Percentiles rank a stretch among this genome's conserved stretches.
Evolutionary conservation across 495 filamentous ascomycete species (phyloP).

Genomic region (Penicillium malachiteum): DNA sequence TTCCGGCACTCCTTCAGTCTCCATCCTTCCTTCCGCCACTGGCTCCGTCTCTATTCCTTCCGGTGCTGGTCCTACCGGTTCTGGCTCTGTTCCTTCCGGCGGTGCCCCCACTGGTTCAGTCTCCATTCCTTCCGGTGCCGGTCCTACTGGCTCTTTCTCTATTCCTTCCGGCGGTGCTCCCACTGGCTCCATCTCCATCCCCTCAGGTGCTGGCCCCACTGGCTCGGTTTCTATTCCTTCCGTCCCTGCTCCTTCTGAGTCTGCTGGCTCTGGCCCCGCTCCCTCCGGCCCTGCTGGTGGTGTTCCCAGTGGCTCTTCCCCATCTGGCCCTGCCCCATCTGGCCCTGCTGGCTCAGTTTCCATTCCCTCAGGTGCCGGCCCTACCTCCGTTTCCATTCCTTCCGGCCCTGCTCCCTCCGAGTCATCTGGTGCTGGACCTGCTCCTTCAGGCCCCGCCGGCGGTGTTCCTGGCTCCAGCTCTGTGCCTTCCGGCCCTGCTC

Average conservation of each 20-base stretch:
- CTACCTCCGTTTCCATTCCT: constrained; percentile 10
- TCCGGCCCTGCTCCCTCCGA: constrained; percentile 3
- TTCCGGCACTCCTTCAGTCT: neutral
- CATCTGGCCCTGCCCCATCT: constrained; percentile 12
- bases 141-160: constrained; percentile 11
- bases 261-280: constrained; percentile 10
- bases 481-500: neutral
- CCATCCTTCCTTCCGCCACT: constrained; percentile 1
- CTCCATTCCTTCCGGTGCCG: constrained; percentile 9
- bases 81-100: constrained; percentile 3
- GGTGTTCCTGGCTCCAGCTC: constrained; percentile 1
- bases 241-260: constrained; percentile 9
- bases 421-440: constrained; percentile 10
- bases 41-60: constrained; percentile 10
- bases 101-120: constrained; percentile 4
- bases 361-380: constrained; percentile 6
- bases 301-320: constrained; percentile 4
- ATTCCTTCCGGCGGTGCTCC: constrained; percentile 7
- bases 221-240: constrained; percentile 7
- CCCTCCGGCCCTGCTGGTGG: neutral
- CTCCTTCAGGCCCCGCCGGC: constrained; percentile 6
- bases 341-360: constrained; percentile 14
- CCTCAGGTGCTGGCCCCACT: constrained; percentile 3
- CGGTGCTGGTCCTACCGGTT: constrained; percentile 12
- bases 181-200: neutral